A percentile compares a stretch with the other conserved stretches of the same genome.
These are phyloP conservation scores for Solanum neorickii DNA, from an alignment of 257 asterid species.

Conservation along the genomic window DNA sequence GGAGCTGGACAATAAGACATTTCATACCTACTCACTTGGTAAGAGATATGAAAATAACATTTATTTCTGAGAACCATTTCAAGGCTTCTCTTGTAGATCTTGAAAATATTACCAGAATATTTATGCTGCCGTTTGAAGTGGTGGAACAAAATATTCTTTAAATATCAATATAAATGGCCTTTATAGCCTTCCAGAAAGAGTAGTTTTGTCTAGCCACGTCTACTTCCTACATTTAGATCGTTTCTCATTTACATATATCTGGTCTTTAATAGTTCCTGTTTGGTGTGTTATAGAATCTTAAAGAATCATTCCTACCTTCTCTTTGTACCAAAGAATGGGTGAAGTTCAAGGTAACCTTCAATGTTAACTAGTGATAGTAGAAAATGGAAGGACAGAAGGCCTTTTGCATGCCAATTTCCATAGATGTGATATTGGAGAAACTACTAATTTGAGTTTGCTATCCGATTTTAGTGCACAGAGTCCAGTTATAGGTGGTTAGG, in stretches of 20 bases:
- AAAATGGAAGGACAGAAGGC: not conserved
- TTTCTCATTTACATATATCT: not conserved
- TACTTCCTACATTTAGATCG: not conserved
- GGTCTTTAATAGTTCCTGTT: not conserved
- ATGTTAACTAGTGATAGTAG: not conserved
- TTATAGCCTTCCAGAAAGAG: not conserved
- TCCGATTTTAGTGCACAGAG: not conserved
- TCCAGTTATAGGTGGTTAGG: not conserved
- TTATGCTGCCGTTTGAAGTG: not conserved
- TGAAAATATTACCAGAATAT: not conserved
- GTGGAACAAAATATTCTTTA: not conserved
- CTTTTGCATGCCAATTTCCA: not conserved
- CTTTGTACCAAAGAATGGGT: not conserved
- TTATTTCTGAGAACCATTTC: not conserved
- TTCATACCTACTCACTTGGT: constrained; percentile 72
- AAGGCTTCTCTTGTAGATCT: not conserved
- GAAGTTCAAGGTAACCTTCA: not conserved
- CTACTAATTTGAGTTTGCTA: not conserved
- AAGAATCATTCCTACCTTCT: not conserved
- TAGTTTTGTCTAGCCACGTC: not conserved
- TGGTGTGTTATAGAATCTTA: not conserved
- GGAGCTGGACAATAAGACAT: constrained; percentile 86
- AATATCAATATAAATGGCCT: not conserved
- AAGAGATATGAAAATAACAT: constrained; percentile 7
- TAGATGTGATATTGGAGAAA: not conserved